phyloP scores from a whole-genome alignment of 1,284 basidiomycete species.

The Mycena citricolor region DNA sequence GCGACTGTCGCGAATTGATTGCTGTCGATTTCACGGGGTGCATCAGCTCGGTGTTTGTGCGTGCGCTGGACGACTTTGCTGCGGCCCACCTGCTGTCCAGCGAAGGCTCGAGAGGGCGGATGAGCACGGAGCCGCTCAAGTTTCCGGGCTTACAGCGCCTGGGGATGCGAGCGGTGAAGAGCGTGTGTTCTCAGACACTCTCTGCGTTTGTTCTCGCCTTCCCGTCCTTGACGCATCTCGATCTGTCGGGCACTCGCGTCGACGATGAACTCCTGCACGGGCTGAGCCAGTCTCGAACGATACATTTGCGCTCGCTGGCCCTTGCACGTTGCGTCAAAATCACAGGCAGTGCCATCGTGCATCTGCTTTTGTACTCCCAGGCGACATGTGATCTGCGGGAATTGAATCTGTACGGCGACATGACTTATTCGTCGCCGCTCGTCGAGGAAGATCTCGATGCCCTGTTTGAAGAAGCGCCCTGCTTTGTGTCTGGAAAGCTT shows the following conservation, averaged over 20 bases:
- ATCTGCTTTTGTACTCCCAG: slow-evolving; percentile 72
- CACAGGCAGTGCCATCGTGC: slow-evolving; percentile 75
- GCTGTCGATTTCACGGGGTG: slow-evolving; percentile 95
- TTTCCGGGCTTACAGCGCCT: slow-evolving; percentile 85
- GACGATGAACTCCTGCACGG: slow-evolving; percentile 74
- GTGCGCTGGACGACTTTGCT: slow-evolving; percentile 83
- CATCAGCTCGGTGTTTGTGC: slow-evolving; percentile 85
- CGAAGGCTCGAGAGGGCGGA: slow-evolving; percentile 27
- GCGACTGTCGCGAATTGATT: slow-evolving; percentile 80
- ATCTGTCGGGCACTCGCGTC: slow-evolving; percentile 83
- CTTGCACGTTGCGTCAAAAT: slow-evolving; percentile 88
- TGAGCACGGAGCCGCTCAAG: slow-evolving; percentile 48
- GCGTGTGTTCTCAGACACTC: slow-evolving; percentile 69
- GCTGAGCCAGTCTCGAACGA: slow-evolving; percentile 61
- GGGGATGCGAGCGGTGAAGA: slow-evolving; percentile 83
- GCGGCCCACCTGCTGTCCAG: slow-evolving; percentile 18
- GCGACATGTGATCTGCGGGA: slow-evolving; percentile 70
- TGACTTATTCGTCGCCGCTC: slow-evolving; percentile 83
- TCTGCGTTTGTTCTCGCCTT: slow-evolving; percentile 83
- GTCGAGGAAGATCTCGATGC: slow-evolving; percentile 65
- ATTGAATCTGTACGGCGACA: slow-evolving; percentile 88
- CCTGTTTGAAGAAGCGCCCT: slow-evolving; percentile 77
- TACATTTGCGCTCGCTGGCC: slow-evolving; percentile 78
- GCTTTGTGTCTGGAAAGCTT: slow-evolving; percentile 75
- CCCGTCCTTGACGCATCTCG: slow-evolving; percentile 86